Evolutionary conservation across 306 rosid species (phyloP).

Genomic region (Vigna mungo): DNA sequence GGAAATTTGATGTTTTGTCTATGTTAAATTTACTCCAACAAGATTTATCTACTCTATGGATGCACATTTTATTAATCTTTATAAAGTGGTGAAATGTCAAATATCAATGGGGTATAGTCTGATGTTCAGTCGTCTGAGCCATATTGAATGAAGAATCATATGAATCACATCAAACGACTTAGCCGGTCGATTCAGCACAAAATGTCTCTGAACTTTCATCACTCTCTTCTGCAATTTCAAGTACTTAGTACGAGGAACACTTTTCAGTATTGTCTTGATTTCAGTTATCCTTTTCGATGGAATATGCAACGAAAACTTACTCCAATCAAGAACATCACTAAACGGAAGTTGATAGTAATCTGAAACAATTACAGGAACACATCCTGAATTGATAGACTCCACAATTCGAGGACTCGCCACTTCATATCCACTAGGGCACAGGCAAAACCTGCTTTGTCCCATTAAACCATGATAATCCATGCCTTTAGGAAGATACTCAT

Average conservation of each 20-base stretch:
- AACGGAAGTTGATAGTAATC: constrained; percentile 66
- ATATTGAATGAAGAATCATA: constrained; percentile 80
- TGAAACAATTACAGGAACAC: constrained; percentile 74
- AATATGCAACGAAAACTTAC: constrained; percentile 56
- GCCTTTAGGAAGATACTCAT: constrained; percentile 58
- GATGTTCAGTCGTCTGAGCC: constrained; percentile 76
- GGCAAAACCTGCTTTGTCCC: constrained; percentile 65
- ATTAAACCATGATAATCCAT: constrained; percentile 50
- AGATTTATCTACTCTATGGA: not conserved
- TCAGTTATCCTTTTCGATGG: constrained; percentile 58
- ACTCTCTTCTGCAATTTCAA: constrained; percentile 56
- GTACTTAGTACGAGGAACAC: constrained; percentile 49
- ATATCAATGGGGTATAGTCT: constrained; percentile 32
- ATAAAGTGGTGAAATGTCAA: not conserved
- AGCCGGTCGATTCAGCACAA: constrained; percentile 62
- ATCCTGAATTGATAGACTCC: constrained; percentile 62
- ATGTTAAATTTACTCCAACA: not conserved
- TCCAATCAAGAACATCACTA: constrained; percentile 79
- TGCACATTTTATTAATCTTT: not conserved
- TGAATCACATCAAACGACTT: constrained; percentile 65
- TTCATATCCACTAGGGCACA: constrained; percentile 87
- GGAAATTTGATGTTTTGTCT: not conserved
- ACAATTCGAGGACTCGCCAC: constrained; percentile 87
- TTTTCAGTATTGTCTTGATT: constrained; percentile 58
- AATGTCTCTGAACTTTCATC: constrained; percentile 64